Percentiles rank a stretch among this genome's conserved stretches.
Evolutionary conservation across 1,284 basidiomycete species (phyloP).

Genomic region (Gomphus sp.): DNA sequence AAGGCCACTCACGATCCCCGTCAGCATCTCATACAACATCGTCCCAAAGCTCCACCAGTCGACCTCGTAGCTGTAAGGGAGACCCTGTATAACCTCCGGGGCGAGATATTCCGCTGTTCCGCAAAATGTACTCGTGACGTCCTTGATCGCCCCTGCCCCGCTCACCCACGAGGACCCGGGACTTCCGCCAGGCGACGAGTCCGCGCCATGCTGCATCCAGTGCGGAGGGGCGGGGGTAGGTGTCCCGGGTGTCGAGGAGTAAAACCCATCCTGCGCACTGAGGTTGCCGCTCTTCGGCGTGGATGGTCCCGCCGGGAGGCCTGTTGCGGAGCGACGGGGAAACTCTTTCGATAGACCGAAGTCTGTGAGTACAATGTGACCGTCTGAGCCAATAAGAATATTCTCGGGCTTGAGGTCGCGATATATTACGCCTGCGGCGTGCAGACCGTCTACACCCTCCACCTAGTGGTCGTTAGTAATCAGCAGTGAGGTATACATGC

Average conservation of each 20-base stretch:
- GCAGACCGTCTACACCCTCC: slow-evolving; percentile 88
- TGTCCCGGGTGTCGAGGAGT: slow-evolving; percentile 31
- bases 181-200: slow-evolving; percentile 35
- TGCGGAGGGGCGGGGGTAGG: slow-evolving; percentile 41
- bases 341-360: slow-evolving; percentile 91
- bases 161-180: slow-evolving; percentile 30
- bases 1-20: slow-evolving; percentile 63
- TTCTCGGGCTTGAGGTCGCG: slow-evolving; percentile 93
- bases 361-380: slow-evolving; percentile 93
- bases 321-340: slow-evolving; percentile 38
- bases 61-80: slow-evolving; percentile 88
- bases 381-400: slow-evolving; percentile 86
- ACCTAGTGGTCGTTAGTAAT: slow-evolving; percentile 23
- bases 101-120: slow-evolving; percentile 92
- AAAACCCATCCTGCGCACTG: slow-evolving; percentile 31
- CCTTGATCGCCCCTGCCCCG: slow-evolving; percentile 19
- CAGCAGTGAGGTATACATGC: background rate
- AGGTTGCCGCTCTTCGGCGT: slow-evolving; percentile 43
- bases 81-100: slow-evolving; percentile 87
- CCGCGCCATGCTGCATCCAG: slow-evolving; percentile 61
- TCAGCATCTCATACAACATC: slow-evolving; percentile 93
- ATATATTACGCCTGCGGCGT: slow-evolving; percentile 80
- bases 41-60: slow-evolving; percentile 99
- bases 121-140: slow-evolving; percentile 78
- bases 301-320: slow-evolving; percentile 34